phyloP scores from a whole-genome alignment of 108 stramenopile genomes.

The Ochromonas danica region DNA sequence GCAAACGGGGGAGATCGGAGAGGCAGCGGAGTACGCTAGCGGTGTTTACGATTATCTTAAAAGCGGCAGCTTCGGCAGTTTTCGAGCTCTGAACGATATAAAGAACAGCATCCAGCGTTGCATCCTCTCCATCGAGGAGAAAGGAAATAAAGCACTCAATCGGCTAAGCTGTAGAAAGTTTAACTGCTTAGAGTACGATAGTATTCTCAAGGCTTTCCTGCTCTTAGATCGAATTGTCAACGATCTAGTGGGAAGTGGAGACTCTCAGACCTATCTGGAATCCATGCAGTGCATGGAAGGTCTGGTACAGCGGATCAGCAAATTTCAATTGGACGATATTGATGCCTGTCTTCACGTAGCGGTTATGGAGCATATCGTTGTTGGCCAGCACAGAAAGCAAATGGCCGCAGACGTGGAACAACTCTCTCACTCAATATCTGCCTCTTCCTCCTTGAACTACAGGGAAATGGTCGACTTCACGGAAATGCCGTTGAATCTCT shows the following conservation, averaged over 20 bases:
- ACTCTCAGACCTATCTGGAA: neutral
- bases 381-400: neutral
- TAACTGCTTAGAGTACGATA: slow-evolving; percentile 37
- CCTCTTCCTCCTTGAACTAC: neutral
- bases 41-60: neutral
- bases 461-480: neutral
- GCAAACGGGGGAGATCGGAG: slow-evolving; percentile 28
- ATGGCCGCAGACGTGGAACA: neutral
- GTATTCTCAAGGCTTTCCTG: slow-evolving; percentile 17
- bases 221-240: neutral
- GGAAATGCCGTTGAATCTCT: slow-evolving; percentile 39
- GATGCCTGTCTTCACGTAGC: slow-evolving; percentile 3
- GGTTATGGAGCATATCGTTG: slow-evolving; percentile 20
- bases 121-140: slow-evolving; percentile 8
- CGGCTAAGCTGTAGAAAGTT: slow-evolving; percentile 22
- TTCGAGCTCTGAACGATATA: slow-evolving; percentile 11
- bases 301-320: neutral
- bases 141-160: slow-evolving; percentile 9
- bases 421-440: neutral
- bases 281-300: slow-evolving; percentile 12
- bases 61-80: neutral
- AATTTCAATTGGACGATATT: slow-evolving; percentile 28
- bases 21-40: slow-evolving; percentile 7
- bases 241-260: neutral
- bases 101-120: neutral